Evolutionary conservation across 768 basidiomycete genomes (phyloP).

Genomic region (Amanita rimosa): DNA sequence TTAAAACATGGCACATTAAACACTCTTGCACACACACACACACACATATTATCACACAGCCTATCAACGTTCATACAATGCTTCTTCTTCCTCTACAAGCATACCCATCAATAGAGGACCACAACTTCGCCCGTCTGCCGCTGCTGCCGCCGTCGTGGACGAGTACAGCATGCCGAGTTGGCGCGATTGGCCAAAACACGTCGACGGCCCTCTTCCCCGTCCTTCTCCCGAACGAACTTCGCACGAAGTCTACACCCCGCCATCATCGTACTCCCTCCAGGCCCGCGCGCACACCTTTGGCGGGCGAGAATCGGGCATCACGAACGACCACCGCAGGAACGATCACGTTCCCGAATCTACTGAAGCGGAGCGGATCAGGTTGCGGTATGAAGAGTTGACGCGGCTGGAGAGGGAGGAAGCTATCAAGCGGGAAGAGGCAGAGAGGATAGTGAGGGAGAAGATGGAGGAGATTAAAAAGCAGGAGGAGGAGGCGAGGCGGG

Average conservation of each 20-base stretch:
- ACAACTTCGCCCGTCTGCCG: neutral
- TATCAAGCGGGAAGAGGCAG: constrained; percentile 8
- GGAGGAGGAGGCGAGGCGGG: constrained; percentile 12
- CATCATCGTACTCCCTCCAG: neutral
- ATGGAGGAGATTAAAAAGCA: constrained; percentile 12
- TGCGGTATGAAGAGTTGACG: constrained; percentile 4
- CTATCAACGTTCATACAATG: neutral
- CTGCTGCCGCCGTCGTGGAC: neutral
- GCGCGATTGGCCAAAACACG: neutral
- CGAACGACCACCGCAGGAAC: constrained; percentile 7
- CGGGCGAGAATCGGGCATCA: constrained; percentile 5
- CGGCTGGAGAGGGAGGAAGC: constrained; percentile 8
- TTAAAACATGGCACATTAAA: neutral
- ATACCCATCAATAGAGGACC: constrained; percentile 3
- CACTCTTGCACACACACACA: too few species aligned
- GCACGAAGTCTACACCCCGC: neutral
- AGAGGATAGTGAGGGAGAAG: constrained; percentile 11
- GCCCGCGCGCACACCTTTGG: constrained; percentile 4
- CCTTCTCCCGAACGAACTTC: neutral
- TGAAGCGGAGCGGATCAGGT: constrained; percentile 5
- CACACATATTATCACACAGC: neutral
- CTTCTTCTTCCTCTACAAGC: neutral
- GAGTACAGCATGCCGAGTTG: constrained; percentile 1
- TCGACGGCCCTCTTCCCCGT: neutral
- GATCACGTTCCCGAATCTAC: constrained; percentile 6